Conservation (phyloP, 257 asterid genomes). For the Agastache rugosa region DNA sequence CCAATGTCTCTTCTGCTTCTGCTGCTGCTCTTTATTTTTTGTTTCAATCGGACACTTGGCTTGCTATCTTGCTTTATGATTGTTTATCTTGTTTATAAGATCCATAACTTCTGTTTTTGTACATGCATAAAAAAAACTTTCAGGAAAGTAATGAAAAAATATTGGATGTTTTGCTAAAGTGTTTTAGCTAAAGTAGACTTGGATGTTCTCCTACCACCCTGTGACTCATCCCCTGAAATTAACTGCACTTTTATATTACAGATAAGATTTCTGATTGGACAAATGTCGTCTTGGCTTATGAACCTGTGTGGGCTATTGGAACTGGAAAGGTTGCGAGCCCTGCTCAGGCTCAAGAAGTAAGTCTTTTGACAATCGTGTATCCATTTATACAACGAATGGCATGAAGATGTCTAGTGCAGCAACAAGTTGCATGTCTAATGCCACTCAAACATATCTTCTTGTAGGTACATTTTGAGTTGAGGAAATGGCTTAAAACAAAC, state of each 20-base stretch:
- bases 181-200: not conserved
- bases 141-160: not conserved
- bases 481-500: constrained; percentile 90
- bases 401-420: not conserved
- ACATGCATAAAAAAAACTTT: no score
- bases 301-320: constrained; percentile 99
- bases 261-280: constrained; percentile 76
- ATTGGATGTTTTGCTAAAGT: not conserved
- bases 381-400: constrained; percentile 19
- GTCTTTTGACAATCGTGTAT: constrained; percentile 30
- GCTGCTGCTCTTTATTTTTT: no score
- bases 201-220: not conserved
- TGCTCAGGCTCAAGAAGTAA: constrained; percentile 99
- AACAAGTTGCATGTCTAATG: constrained; percentile 25
- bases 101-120: not conserved
- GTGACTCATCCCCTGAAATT: constrained; percentile 5
- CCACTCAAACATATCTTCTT: constrained; percentile 19
- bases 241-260: constrained; percentile 42
- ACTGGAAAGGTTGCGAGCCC: constrained; percentile 97
- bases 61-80: not conserved
- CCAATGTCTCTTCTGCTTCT: no score
- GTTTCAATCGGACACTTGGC: no score
- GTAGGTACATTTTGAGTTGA: constrained; percentile 87
- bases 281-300: constrained; percentile 91
- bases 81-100: not conserved